Base-by-base conservation (phyloP, 2,329 filamentous ascomycete genomes). In the Periconia digitata region DNA sequence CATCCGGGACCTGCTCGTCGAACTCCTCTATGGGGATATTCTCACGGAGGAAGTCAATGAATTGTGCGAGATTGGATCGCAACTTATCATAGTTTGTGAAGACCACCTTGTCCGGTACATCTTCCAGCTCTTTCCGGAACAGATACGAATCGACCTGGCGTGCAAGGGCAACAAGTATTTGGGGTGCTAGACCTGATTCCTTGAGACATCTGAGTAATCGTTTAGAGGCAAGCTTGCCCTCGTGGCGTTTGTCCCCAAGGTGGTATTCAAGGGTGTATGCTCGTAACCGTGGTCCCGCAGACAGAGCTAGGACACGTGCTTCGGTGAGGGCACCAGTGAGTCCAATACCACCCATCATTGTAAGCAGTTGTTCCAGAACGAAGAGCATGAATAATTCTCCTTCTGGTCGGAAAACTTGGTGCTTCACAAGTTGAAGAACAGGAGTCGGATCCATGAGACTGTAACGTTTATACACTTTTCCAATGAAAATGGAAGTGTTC, bases 351-450 rank as follows among this genome's bases (percentile, higher is more conserved):
- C 90, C 90, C 94, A 99, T 97, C 2, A 89, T 89, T 29, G 85
- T 85, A 43, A 97, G 87, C 51, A 99, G 82, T 64, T 97, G 90
- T 65, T 94, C 89, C 36, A 99, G 76, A 51, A 99, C 89, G 54
- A 96, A 90, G 27, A 99, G 79, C 68, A 97, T 92, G 8, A 89
- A 95, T 0, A 91, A 87, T 59, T 95, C 95, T 54, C 92, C 92
- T 88, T 42, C 81, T 5, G 59, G 50, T n/a, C 52, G 81, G 42
- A 85, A 82, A 5, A 99, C 81, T 67, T 96, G 91, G 51, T 90
- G 81, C 40, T 90, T 87, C 55, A 97, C 89, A 67, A 96, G 97
- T 69, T 92, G 89, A 43, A 99, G 78, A 16, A 99, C 83, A 0
- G 94, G 92, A 0, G 85, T 85, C 1, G 90, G 85, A 59, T 94